A percentile compares a stretch with the other conserved stretches of the same genome.
Evolutionary conservation across 116 monocot species (phyloP).

Genomic region (Zostera marina): DNA sequence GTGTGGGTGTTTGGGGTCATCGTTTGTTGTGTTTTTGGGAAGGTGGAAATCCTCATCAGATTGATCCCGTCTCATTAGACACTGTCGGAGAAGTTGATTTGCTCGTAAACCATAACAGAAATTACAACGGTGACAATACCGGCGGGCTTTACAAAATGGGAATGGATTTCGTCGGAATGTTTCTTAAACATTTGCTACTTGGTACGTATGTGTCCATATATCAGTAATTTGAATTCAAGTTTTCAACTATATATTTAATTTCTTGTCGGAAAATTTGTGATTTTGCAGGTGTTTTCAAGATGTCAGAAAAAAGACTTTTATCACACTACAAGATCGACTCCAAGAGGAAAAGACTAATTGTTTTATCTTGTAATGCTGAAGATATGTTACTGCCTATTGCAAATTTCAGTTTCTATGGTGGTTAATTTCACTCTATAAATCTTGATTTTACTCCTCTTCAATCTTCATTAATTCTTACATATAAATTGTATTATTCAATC

Average conservation of each 20-base stretch:
- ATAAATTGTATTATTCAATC: neutral
- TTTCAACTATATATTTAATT: too few relatives aligned
- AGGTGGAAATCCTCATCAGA: slow-evolving; percentile 75
- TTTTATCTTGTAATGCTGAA: slow-evolving; percentile 71
- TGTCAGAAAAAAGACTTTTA: slow-evolving; percentile 62
- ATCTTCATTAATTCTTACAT: neutral
- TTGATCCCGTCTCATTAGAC: slow-evolving; percentile 33
- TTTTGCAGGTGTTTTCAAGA: slow-evolving; percentile 54
- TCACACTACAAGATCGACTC: slow-evolving; percentile 80
- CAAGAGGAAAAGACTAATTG: slow-evolving; percentile 37
- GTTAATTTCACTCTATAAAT: neutral
- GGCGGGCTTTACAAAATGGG: slow-evolving; percentile 13
- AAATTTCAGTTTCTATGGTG: slow-evolving; percentile 89
- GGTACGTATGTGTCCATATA: slow-evolving; percentile 13
- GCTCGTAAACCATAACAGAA: slow-evolving; percentile 1
- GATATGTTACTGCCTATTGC: slow-evolving; percentile 89
- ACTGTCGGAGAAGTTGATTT: slow-evolving; percentile 42
- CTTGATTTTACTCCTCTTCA: too few relatives aligned
- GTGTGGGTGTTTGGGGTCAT: slow-evolving; percentile 48
- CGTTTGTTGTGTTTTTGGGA: slow-evolving; percentile 75
- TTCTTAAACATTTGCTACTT: slow-evolving; percentile 39
- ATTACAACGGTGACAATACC: neutral
- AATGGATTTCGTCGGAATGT: slow-evolving; percentile 33
- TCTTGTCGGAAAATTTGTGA: too few relatives aligned
- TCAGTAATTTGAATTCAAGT: too few relatives aligned